A percentile compares a stretch with the other conserved stretches of the same genome.
phyloP scores from a whole-genome alignment of 352 stramenopile species.

The Pythium aquatile region DNA sequence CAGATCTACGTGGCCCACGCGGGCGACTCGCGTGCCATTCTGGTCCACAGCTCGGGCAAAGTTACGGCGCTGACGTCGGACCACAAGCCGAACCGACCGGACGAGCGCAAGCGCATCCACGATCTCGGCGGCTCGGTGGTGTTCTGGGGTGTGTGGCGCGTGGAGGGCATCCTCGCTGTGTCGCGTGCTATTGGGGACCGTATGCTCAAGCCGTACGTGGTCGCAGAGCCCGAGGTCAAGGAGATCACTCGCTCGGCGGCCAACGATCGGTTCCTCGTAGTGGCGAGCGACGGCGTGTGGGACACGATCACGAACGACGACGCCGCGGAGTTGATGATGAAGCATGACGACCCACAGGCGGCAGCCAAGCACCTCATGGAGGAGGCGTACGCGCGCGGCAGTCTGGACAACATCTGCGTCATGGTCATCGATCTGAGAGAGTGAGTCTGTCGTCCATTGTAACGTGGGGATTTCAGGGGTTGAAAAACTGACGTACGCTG shows the following conservation, averaged over 20 bases:
- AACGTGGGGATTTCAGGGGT: neutral
- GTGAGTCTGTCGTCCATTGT: conserved; percentile 29
- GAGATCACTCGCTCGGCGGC: conserved; percentile 46
- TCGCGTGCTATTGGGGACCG: conserved; percentile 91
- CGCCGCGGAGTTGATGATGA: conserved; percentile 66
- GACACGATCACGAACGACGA: conserved; percentile 90
- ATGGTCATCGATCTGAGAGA: conserved; percentile 89
- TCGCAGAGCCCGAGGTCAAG: conserved; percentile 87
- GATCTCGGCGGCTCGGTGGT: conserved; percentile 88
- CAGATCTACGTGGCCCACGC: conserved; percentile 88
- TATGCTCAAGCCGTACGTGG: conserved; percentile 92
- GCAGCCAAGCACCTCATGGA: conserved; percentile 83
- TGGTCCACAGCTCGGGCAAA: conserved; percentile 81
- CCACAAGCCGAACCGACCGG: conserved; percentile 90
- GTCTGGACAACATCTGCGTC: conserved; percentile 90
- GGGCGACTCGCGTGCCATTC: conserved; percentile 87
- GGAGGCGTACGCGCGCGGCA: conserved; percentile 80
- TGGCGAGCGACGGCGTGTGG: conserved; percentile 92
- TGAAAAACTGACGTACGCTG: conserved; percentile 3
- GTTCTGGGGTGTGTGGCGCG: conserved; percentile 91
- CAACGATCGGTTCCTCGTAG: conserved; percentile 80
- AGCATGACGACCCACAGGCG: conserved; percentile 63
- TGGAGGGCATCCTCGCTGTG: conserved; percentile 93
- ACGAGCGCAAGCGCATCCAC: conserved; percentile 88
- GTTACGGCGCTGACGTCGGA: conserved; percentile 81